These are phyloP conservation scores for Ustilago hordei DNA, from an alignment of 1,284 basidiomycete species.

Conservation along the genomic window DNA sequence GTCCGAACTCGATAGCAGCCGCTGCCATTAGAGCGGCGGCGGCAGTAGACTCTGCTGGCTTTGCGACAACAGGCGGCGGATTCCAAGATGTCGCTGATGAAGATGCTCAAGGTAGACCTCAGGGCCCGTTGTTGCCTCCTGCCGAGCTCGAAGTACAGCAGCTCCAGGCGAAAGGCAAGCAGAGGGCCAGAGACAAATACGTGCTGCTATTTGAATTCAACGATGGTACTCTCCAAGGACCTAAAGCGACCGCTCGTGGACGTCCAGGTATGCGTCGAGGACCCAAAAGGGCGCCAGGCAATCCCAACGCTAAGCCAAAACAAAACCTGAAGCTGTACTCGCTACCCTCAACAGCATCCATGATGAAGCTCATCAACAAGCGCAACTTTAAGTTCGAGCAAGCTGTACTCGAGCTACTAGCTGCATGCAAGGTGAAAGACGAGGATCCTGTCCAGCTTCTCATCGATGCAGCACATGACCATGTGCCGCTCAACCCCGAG, in stretches of 20 bases:
- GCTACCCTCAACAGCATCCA: conserved; percentile 53
- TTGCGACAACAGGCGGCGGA: conserved; percentile 42
- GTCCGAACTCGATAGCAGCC: conserved; percentile 20
- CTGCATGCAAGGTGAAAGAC: conserved; percentile 59
- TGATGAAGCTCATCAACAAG: conserved; percentile 66
- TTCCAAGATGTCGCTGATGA: conserved; percentile 49
- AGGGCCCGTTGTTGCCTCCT: conserved; percentile 29
- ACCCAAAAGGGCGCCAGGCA: conserved; percentile 28
- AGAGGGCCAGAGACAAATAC: conserved; percentile 58
- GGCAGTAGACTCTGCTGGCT: conserved; percentile 38
- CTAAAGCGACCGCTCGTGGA: conserved; percentile 69
- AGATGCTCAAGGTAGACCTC: conserved; percentile 21
- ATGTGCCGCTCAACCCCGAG: conserved; percentile 61
- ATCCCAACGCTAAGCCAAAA: conserved; percentile 23
- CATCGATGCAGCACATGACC: conserved; percentile 60
- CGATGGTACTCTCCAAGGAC: conserved; percentile 70
- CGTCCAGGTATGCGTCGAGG: conserved; percentile 50
- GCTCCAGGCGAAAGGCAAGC: conserved; percentile 45
- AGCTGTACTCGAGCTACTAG: conserved; percentile 62
- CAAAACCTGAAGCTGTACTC: conserved; percentile 46
- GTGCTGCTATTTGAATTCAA: conserved; percentile 71
- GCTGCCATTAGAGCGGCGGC: not conserved
- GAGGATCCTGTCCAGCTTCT: conserved; percentile 64
- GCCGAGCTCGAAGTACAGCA: conserved; percentile 44
- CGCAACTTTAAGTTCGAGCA: conserved; percentile 66